These are phyloP conservation scores for Verticillium dahliae DNA, from an alignment of 2,329 filamentous ascomycete species.

Conservation along the genomic window DNA sequence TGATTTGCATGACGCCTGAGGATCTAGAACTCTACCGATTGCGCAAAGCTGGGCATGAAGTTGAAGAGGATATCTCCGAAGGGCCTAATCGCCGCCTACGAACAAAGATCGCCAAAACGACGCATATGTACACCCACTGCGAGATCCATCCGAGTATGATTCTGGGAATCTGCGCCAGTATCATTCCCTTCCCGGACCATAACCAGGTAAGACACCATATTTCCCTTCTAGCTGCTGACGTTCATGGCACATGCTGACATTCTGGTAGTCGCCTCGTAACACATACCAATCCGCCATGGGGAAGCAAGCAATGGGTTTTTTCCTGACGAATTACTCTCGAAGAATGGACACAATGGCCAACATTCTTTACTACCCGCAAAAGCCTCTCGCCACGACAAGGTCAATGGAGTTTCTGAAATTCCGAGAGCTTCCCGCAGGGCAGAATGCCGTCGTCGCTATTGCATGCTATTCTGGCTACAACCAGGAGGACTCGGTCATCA, in stretches of 20 bases:
- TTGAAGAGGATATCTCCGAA: slow-evolving; percentile 53
- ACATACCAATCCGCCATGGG: slow-evolving; percentile 99
- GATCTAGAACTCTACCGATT: slow-evolving; percentile 76
- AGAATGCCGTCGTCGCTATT: slow-evolving; percentile 98
- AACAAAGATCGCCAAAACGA: slow-evolving; percentile 77
- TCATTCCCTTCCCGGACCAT: slow-evolving; percentile 99
- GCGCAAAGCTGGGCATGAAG: slow-evolving; percentile 57
- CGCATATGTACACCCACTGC: slow-evolving; percentile 94
- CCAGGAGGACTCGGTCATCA: slow-evolving; percentile 99
- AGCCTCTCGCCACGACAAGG: slow-evolving; percentile 88
- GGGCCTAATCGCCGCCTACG: slow-evolving; percentile 84
- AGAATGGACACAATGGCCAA: slow-evolving; percentile 99
- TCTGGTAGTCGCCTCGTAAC: slow-evolving; percentile 79
- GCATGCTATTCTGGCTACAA: slow-evolving; percentile 98
- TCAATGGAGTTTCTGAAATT: slow-evolving; percentile 99
- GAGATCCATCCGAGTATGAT: slow-evolving; percentile 99
- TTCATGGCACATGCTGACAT: slow-evolving; percentile 22
- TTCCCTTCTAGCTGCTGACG: background rate
- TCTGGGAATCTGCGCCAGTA: slow-evolving; percentile 94
- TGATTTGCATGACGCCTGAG: slow-evolving; percentile 99
- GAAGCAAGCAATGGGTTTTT: slow-evolving; percentile 99
- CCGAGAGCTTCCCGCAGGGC: slow-evolving; percentile 90
- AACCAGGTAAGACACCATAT: slow-evolving; percentile 59
- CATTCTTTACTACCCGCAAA: slow-evolving; percentile 97
- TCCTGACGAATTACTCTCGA: slow-evolving; percentile 91